Evolutionary conservation across 192 early-diverging fungal species (phyloP).

Genomic region (Umbelopsis vinacea): DNA sequence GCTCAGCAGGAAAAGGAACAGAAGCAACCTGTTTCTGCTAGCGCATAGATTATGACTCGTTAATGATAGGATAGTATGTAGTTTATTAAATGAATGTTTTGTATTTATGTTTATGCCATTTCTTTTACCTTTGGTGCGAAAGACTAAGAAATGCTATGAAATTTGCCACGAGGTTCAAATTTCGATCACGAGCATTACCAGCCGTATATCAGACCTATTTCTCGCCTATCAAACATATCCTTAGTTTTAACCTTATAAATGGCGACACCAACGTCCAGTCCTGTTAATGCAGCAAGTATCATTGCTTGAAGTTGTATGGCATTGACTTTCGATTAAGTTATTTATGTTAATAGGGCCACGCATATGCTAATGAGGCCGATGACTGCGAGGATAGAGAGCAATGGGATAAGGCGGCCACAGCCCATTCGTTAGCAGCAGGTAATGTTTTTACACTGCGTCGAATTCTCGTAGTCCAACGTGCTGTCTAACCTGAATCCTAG

Average conservation of each 20-base stretch:
- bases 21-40: conserved; percentile 3
- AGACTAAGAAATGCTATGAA: too few relatives aligned
- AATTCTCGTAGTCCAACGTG: neutral
- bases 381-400: conserved; percentile 60
- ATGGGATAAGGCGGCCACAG: conserved; percentile 61
- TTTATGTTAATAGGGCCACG: conserved; percentile 56
- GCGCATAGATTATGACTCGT: neutral
- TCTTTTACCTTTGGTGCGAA: too few relatives aligned
- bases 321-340: neutral
- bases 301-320: neutral
- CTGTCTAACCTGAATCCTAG: conserved; percentile 15
- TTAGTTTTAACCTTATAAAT: neutral
- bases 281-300: conserved; percentile 28
- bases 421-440: conserved; percentile 75
- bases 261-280: conserved; percentile 12
- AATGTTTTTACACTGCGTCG: neutral
- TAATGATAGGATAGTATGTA: conserved; percentile 2
- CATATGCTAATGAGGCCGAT: conserved; percentile 67
- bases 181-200: conserved; percentile 13
- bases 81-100: neutral
- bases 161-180: neutral
- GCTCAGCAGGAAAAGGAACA: conserved; percentile 31
- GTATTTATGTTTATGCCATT: too few relatives aligned
- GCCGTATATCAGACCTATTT: neutral
- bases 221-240: neutral